Conservation (phyloP, 2,329 filamentous ascomycete species). For the Sphaerulina musiva region DNA sequence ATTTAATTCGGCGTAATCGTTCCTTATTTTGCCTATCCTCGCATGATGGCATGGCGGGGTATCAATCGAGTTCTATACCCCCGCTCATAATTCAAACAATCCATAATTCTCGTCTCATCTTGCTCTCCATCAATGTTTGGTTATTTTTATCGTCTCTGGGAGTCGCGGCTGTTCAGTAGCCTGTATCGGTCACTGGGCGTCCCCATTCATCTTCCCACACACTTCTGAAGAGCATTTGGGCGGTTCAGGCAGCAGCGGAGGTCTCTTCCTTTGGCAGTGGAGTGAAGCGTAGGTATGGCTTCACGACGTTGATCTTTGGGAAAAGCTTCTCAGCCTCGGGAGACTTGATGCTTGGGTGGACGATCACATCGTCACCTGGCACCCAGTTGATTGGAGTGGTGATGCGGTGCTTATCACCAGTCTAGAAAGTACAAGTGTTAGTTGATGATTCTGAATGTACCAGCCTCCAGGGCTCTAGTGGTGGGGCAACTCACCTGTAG, state of each 20-base stretch:
- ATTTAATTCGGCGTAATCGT: constrained; percentile 3
- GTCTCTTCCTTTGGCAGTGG: constrained; percentile 55
- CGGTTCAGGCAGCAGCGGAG: constrained; percentile 38
- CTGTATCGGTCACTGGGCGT: constrained; percentile 12
- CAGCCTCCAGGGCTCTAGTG: neutral
- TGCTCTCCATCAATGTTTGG: neutral
- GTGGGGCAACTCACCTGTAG: constrained; percentile 33
- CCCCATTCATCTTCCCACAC: constrained; percentile 25
- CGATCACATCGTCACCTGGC: constrained; percentile 54
- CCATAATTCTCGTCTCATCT: neutral
- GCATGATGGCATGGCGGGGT: neutral
- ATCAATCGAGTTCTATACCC: constrained; percentile 3
- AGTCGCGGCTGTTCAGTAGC: constrained; percentile 1
- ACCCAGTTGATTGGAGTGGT: constrained; percentile 59
- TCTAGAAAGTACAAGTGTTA: constrained; percentile 23
- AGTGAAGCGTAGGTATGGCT: constrained; percentile 57
- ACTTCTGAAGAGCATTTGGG: constrained; percentile 19
- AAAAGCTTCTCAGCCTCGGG: constrained; percentile 54
- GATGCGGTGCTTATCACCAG: constrained; percentile 54
- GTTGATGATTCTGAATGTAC: neutral
- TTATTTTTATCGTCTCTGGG: neutral
- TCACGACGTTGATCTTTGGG: constrained; percentile 55
- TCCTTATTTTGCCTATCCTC: neutral
- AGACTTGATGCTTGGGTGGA: constrained; percentile 53
- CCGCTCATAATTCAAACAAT: neutral